Base-by-base conservation (phyloP, 768 basidiomycete genomes). In the Cantharellus anzutake region DNA sequence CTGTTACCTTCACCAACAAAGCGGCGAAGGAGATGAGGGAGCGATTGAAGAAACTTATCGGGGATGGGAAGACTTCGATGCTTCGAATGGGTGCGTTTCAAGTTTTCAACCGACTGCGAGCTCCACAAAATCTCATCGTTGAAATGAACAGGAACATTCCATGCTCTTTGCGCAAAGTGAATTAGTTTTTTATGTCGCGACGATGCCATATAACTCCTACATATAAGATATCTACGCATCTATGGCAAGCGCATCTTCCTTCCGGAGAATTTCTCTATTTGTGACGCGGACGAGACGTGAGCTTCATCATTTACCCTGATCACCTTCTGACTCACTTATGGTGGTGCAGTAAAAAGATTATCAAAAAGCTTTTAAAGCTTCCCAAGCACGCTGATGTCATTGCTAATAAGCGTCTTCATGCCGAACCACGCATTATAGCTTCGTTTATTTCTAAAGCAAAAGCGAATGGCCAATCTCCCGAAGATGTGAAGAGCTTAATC, bases 1-100 rank as follows among this genome's bases (percentile, higher is more conserved):
- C 83, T 2, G 84, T 92, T 5, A 94, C 80, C 0, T 94, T 92
- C 68, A 91, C 89, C 5, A 90, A 90, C 72, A 89, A 89, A 69
- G 88, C 89, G 14, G 87, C 89, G 1, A 83, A 80, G 61, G 90
- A 92, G 72, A 90, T 92, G 87, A 76, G 78, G 58, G 75, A 79
- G 57, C 76, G 90, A 2, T 72, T 94, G 39, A 70, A 71, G 20
- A 78, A 76, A 61, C 70, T 91, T 2, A 75, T 94, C 41, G 89
- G 88, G 3, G 75, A 78, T 42, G 68, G 76, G 37, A 66, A 66
- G 2, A 82, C 81, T 0, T 70, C 72, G 5, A 70, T 74, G 42
- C 72, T 92, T 34, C 65, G 74, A 3, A 69, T 77, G 59, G 76
- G 76, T 67, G 64, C 66, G 60, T 70, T 64, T 40, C 59, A 29